Evolutionary conservation across 2,329 filamentous ascomycete species (phyloP).

Genomic region (Fusarium pininemorale): DNA sequence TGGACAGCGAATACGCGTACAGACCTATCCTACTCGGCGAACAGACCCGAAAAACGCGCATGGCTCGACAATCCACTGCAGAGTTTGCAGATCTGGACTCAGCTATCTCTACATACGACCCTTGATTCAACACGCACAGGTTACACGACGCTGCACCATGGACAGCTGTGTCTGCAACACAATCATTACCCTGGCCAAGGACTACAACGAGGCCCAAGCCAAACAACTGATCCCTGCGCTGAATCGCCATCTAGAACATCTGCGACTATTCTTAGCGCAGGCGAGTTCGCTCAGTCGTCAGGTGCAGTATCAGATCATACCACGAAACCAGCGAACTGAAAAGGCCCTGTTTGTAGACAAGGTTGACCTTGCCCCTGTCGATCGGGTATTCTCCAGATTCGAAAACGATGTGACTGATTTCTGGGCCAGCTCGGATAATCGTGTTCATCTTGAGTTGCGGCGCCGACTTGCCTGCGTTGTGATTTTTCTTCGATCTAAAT

Average conservation of each 20-base stretch:
- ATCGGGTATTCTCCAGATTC: slow-evolving; percentile 20
- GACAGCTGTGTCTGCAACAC: not conserved
- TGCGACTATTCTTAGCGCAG: slow-evolving; percentile 37
- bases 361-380: slow-evolving; percentile 19
- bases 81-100: no score
- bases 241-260: slow-evolving; percentile 35
- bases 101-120: not conserved
- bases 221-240: not conserved
- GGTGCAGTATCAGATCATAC: slow-evolving; percentile 40
- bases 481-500: slow-evolving; percentile 39
- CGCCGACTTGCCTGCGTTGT: slow-evolving; percentile 41
- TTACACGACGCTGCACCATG: no score
- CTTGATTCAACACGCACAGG: rapidly evolving
- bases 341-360: slow-evolving; percentile 38
- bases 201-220: not conserved
- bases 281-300: slow-evolving; percentile 38
- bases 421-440: slow-evolving; percentile 28
- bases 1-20: not conserved
- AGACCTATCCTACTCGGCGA: not conserved
- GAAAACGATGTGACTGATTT: slow-evolving; percentile 30
- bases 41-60: no score
- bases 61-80: not conserved
- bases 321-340: slow-evolving; percentile 40
- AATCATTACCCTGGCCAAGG: not conserved
- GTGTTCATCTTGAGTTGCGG: slow-evolving; percentile 37